Evolutionary conservation across 2,329 filamentous ascomycete species (phyloP).

Genomic region (Colletotrichum lindemuthianum): DNA sequence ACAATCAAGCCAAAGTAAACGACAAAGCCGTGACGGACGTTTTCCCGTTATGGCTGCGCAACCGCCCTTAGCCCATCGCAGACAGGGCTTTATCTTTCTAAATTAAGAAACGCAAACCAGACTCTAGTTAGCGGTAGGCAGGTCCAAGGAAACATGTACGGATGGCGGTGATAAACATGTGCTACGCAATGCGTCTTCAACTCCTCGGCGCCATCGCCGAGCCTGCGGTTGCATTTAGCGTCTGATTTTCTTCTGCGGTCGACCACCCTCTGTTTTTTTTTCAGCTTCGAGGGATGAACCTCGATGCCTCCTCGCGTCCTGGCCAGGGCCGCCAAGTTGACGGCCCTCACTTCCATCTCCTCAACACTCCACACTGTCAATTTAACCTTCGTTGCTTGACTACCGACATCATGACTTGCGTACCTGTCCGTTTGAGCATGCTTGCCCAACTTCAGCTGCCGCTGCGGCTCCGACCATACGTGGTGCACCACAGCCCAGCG

Average conservation of each 20-base stretch:
- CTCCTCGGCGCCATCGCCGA: constrained; percentile 15
- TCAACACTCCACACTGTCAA: constrained; percentile 4
- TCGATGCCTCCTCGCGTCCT: background rate
- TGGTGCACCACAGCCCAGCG: background rate
- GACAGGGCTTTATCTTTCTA: background rate
- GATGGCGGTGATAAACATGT: background rate
- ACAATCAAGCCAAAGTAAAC: background rate
- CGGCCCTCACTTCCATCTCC: background rate
- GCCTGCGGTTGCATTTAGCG: background rate
- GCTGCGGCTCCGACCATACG: constrained; percentile 13
- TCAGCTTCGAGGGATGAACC: constrained; percentile 2
- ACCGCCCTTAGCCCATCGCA: background rate
- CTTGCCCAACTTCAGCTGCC: constrained; percentile 21
- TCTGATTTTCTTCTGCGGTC: background rate
- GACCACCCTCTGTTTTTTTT: background rate
- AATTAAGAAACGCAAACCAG: constrained; percentile 17
- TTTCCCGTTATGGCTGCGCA: constrained; percentile 9
- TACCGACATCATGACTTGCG: constrained; percentile 25
- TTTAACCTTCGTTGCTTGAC: background rate
- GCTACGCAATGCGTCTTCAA: constrained; percentile 2
- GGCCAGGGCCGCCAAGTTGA: background rate
- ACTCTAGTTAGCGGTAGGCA: background rate
- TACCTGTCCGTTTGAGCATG: constrained; percentile 20
- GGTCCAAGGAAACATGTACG: background rate
- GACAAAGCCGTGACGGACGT: background rate